A percentile compares a stretch with the other conserved stretches of the same genome.
phyloP scores from a whole-genome alignment of 2,329 filamentous ascomycete species.

The Sporothrix luriei region DNA sequence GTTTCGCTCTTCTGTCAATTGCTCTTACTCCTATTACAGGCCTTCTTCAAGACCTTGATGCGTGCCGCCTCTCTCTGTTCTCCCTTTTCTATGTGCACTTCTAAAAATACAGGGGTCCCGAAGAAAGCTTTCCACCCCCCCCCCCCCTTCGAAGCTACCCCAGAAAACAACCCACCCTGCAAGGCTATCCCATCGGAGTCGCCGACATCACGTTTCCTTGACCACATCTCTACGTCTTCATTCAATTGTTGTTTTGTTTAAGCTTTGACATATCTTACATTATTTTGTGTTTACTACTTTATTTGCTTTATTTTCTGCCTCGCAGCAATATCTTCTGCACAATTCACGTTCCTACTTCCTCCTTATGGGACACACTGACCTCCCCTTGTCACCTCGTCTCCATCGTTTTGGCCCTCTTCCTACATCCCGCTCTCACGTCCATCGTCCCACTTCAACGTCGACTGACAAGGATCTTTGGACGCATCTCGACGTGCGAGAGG shows the following conservation, averaged over 20 bases:
- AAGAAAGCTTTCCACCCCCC: slow-evolving; percentile 20
- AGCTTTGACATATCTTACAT: background rate
- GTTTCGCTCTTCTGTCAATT: background rate
- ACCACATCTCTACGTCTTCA: background rate
- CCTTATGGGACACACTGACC: background rate
- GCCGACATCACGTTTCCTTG: slow-evolving; percentile 15
- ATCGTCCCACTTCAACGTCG: background rate
- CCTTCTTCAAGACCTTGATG: background rate
- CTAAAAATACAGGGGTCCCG: slow-evolving; percentile 13
- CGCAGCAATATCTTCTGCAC: background rate
- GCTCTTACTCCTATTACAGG: background rate
- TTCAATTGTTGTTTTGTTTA: background rate
- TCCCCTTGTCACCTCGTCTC: slow-evolving; percentile 19
- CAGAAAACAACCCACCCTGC: slow-evolving; percentile 17
- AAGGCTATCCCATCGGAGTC: slow-evolving; percentile 21
- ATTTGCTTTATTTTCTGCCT: background rate
- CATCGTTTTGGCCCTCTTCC: slow-evolving; percentile 9
- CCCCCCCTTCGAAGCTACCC: slow-evolving; percentile 5
- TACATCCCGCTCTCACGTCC: background rate
- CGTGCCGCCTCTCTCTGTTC: background rate
- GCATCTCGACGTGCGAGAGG: background rate
- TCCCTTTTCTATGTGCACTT: slow-evolving; percentile 2
- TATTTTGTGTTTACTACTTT: background rate
- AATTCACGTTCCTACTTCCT: background rate
- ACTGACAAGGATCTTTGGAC: background rate